These are phyloP conservation scores for Aspergillus quadricinctus DNA, from an alignment of 2,329 filamentous ascomycete species.

Conservation along the genomic window DNA sequence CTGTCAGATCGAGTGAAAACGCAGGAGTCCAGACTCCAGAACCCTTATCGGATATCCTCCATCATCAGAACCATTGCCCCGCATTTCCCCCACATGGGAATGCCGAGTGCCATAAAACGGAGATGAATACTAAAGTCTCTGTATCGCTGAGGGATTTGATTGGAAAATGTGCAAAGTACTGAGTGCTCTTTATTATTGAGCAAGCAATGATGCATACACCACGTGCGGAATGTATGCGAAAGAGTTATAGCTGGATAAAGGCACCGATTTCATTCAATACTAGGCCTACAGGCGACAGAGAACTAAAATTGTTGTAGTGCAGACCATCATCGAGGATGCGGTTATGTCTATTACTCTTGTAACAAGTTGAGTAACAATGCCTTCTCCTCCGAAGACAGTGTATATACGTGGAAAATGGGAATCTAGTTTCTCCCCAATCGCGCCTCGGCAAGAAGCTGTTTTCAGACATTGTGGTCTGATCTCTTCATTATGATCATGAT, in stretches of 20 bases:
- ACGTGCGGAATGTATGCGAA: no score
- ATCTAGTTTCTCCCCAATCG: background rate
- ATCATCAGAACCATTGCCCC: background rate
- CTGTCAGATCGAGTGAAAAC: background rate
- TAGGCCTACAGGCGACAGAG: background rate
- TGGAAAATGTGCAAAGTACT: background rate
- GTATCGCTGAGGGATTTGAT: background rate
- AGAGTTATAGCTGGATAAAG: no score
- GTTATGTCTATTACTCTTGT: background rate
- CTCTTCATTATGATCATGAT: constrained; percentile 16
- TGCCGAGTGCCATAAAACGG: background rate
- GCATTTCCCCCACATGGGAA: background rate
- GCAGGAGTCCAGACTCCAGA: no score
- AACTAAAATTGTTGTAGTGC: background rate
- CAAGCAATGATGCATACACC: no score
- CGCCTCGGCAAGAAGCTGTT: background rate
- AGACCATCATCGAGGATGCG: no score
- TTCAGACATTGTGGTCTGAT: background rate
- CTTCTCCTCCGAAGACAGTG: background rate
- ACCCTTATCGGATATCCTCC: background rate
- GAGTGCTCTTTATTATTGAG: no score
- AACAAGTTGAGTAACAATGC: background rate
- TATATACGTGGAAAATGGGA: background rate
- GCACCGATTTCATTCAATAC: background rate
- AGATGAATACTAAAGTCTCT: background rate